phyloP scores from a whole-genome alignment of 768 basidiomycete genomes.

The Gyrodon lividus region DNA sequence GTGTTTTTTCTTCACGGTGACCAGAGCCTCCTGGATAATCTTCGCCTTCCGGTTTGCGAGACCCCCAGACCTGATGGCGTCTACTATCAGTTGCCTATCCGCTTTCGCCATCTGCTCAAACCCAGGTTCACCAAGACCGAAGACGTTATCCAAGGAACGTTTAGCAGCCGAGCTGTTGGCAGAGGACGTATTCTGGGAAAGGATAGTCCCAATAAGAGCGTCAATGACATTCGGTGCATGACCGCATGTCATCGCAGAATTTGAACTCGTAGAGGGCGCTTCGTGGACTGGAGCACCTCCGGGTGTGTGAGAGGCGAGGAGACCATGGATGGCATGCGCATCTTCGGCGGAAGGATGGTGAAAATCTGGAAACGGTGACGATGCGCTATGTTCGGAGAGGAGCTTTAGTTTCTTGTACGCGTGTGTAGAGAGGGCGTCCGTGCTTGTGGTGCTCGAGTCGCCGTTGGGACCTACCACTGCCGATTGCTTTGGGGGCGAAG shows the following conservation, averaged over 20 bases:
- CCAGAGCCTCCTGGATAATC: constrained; percentile 50
- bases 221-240: constrained; percentile 55
- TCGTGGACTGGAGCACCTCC: constrained; percentile 31
- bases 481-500: constrained; percentile 1
- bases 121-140: constrained; percentile 44
- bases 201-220: constrained; percentile 54
- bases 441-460: neutral
- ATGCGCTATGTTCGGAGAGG: constrained; percentile 38
- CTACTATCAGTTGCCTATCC: constrained; percentile 40
- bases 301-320: constrained; percentile 41
- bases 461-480: neutral
- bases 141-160: constrained; percentile 42
- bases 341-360: constrained; percentile 44
- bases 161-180: constrained; percentile 53
- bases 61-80: constrained; percentile 53
- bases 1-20: constrained; percentile 42
- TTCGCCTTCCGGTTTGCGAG: constrained; percentile 60
- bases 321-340: constrained; percentile 37
- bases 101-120: constrained; percentile 50
- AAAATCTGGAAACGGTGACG: constrained; percentile 50
- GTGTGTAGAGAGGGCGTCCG: constrained; percentile 9
- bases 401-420: constrained; percentile 50
- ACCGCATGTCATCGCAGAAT: constrained; percentile 47
- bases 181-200: constrained; percentile 59
- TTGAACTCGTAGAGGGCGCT: constrained; percentile 22